Conservation (phyloP, 208 protist species). For the Trypanosoma vivax region DNA sequence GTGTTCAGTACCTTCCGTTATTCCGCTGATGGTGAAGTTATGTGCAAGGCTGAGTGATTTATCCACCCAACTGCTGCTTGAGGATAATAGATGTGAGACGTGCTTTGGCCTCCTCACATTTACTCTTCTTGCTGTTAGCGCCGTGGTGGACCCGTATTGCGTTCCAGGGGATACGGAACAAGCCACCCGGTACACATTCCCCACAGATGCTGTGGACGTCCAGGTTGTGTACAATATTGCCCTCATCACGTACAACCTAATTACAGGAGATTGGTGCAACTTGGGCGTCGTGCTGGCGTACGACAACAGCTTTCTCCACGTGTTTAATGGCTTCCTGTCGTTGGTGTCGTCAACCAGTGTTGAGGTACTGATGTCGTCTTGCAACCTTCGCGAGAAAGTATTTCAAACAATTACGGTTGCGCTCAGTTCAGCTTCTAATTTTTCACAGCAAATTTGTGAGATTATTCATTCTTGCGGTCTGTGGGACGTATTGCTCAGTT, state of each 20-base stretch:
- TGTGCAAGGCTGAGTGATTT: constrained; percentile 39
- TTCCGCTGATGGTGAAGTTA: constrained; percentile 37
- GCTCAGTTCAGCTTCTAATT: constrained; percentile 23
- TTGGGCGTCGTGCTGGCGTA: constrained; percentile 72
- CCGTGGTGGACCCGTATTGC: neutral
- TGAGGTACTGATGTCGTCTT: constrained; percentile 53
- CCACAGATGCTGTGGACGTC: constrained; percentile 29
- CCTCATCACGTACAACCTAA: constrained; percentile 53
- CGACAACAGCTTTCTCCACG: constrained; percentile 39
- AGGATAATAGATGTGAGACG: constrained; percentile 33
- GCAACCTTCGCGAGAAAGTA: constrained; percentile 25
- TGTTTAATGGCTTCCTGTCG: constrained; percentile 51
- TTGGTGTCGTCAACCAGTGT: constrained; percentile 54
- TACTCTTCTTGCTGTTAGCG: constrained; percentile 24
- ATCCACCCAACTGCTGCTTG: constrained; percentile 25
- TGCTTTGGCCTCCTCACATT: constrained; percentile 55
- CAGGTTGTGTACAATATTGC: constrained; percentile 62
- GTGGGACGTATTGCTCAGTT: constrained; percentile 52
- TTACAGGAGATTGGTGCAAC: constrained; percentile 67
- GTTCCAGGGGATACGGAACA: neutral
- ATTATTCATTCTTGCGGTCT: constrained; percentile 39
- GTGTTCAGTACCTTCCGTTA: constrained; percentile 13
- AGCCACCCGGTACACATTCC: constrained; percentile 29
- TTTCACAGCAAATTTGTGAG: constrained; percentile 33
- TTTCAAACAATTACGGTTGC: constrained; percentile 54